Conservation (phyloP, 2,329 filamentous ascomycete genomes). For the Drechslera avenae region DNA sequence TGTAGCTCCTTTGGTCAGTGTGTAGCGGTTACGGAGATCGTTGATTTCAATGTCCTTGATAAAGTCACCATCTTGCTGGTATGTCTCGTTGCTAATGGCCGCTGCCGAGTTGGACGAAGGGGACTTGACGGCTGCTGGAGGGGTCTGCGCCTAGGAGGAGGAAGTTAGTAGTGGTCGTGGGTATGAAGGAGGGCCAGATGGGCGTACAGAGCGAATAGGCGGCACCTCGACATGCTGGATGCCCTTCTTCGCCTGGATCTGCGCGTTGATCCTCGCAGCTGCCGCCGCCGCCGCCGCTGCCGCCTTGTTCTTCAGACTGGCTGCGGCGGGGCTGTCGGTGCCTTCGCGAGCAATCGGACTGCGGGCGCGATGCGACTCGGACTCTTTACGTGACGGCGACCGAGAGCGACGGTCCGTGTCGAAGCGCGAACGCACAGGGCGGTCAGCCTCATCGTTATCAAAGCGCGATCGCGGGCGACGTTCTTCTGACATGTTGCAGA, state of each 20-base stretch:
- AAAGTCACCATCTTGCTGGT: slow-evolving; percentile 94
- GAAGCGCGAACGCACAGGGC: slow-evolving; percentile 71
- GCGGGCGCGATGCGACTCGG: slow-evolving; percentile 75
- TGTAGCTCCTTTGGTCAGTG: slow-evolving; percentile 93
- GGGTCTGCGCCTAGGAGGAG: slow-evolving; percentile 50
- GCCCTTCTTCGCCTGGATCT: slow-evolving; percentile 70
- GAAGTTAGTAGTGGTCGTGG: slow-evolving; percentile 19
- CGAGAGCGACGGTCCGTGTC: slow-evolving; percentile 67
- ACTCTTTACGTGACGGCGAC: slow-evolving; percentile 70
- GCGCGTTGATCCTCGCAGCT: slow-evolving; percentile 56
- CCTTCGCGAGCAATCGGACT: slow-evolving; percentile 70
- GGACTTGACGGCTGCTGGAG: slow-evolving; percentile 58
- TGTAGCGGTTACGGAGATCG: slow-evolving; percentile 93
- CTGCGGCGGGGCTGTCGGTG: slow-evolving; percentile 53
- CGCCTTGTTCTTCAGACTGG: slow-evolving; percentile 63
- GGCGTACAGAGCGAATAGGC: slow-evolving; percentile 68
- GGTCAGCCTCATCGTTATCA: slow-evolving; percentile 82
- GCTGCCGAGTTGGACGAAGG: slow-evolving; percentile 55
- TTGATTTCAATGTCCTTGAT: slow-evolving; percentile 99
- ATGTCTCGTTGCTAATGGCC: slow-evolving; percentile 75
- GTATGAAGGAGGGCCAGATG: neutral
- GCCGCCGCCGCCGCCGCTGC: slow-evolving; percentile 82
- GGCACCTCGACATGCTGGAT: slow-evolving; percentile 90
- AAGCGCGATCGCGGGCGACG: slow-evolving; percentile 92
- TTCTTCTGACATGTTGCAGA: slow-evolving; percentile 72